phyloP scores from a whole-genome alignment of 225 moss, liverwort and hornwort genomes.

The Pleurozium schreberi region DNA sequence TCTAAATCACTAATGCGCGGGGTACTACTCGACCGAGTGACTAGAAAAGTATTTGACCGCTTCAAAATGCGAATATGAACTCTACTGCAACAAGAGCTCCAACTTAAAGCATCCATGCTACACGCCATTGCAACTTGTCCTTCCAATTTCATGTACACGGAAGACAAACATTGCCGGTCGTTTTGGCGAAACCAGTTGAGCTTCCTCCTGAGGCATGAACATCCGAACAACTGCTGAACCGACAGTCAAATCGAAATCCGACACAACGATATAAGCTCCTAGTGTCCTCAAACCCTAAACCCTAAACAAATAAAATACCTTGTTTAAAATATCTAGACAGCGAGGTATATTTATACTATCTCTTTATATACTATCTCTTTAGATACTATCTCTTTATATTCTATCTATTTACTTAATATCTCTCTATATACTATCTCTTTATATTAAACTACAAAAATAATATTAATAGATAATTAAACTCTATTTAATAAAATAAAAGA shows the following conservation, averaged over 20 bases:
- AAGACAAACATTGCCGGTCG: neutral
- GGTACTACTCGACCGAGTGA: neutral
- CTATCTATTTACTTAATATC: too few species aligned
- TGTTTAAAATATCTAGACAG: too few species aligned
- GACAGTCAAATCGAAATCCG: neutral
- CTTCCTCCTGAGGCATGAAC: neutral
- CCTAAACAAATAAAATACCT: too few species aligned
- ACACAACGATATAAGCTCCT: neutral
- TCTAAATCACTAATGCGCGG: neutral
- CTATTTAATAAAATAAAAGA: too few species aligned
- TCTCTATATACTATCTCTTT: too few species aligned
- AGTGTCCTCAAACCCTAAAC: neutral
- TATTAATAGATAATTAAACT: too few species aligned
- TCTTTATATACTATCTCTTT: too few species aligned
- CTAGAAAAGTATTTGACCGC: neutral
- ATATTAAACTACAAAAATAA: too few species aligned
- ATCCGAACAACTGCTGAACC: neutral
- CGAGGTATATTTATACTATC: too few species aligned
- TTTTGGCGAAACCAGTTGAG: neutral
- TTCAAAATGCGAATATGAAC: neutral
- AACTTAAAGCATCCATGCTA: slow-evolving; percentile 5
- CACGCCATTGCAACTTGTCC: neutral
- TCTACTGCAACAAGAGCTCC: neutral
- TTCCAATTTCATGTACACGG: neutral
- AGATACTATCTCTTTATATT: too few species aligned